Base-by-base conservation (phyloP, 306 rosid genomes). In the Biancaea sappan region DNA sequence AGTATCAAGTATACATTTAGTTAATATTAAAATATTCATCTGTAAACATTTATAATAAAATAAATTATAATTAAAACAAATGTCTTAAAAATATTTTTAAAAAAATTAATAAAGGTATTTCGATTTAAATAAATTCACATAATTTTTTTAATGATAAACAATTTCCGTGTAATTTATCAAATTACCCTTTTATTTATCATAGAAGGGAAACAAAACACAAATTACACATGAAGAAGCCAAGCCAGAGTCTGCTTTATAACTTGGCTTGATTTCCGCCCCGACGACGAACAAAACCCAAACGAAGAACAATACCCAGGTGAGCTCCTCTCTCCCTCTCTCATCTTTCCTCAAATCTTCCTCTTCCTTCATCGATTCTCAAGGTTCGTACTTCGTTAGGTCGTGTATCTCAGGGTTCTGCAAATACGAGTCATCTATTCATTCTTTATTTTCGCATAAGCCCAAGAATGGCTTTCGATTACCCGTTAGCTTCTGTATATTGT, bases 271-370 rank as follows among this genome's bases (percentile, higher is more conserved):
- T 65, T 40, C 37, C 71, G 37, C 14, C 71, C 71, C 53, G 37
- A 41, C 54, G 54, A 41, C 29, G 71, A 24, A 8, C 70, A 66
- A 66, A 66, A 26, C 56, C 56, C 71, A 43, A 62, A 62, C 18
- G 68, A 66, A 25, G 56, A 16, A 26, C 38, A 66, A 66, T 26
- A 8, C 71, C 71, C 71, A 43, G 71, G 56, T 66, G 54, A 26
- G 25, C 69, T 53, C 12, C 69, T n/a, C 44, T 1, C 53, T 14
- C 53, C 19, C 2, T 22, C 52, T 63, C 31, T 63, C 19, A 35
- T 43, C 21, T 8, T 43, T 40, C 25, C 24, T 66, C 56, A 26
- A 66, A 44, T 66, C 56, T 66, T 25, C 21, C 8, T 5, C 38
- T 26, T 41, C 40, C 15, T 26, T 26, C 40, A 15, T 26, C 25